Percentiles rank a stretch among this genome's conserved stretches.
Conservation (phyloP, 108 stramenopile species). For the Bacterosira constricta region DNA sequence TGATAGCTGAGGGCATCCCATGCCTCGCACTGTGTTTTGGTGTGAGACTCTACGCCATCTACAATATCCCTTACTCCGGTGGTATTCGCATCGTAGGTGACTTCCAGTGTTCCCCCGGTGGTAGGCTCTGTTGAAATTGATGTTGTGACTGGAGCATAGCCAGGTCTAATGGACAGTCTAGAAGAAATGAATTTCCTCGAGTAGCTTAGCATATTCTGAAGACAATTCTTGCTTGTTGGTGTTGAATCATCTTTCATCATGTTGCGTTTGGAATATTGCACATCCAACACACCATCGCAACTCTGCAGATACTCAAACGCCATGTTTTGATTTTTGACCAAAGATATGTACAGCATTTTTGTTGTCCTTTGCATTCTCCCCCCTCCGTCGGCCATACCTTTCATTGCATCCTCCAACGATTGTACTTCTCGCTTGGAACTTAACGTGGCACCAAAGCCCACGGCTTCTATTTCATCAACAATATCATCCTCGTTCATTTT, state of each 20-base stretch:
- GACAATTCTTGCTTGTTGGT: neutral
- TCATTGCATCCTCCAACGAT: neutral
- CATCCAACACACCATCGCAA: conserved; percentile 25
- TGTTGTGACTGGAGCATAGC: conserved; percentile 16
- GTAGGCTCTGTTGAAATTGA: neutral
- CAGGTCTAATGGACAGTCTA: too few relatives aligned
- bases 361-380: neutral
- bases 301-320: conserved; percentile 20
- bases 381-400: conserved; percentile 2
- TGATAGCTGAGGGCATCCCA: conserved; percentile 48
- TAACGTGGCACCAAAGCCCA: conserved; percentile 47
- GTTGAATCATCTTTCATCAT: neutral
- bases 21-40: conserved; percentile 16
- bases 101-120: conserved; percentile 31
- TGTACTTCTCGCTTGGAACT: conserved; percentile 19
- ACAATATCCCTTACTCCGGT: conserved; percentile 43
- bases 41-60: conserved; percentile 25
- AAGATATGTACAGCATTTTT: conserved; percentile 24
- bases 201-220: neutral
- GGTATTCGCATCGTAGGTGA: conserved; percentile 38
- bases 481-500: conserved; percentile 29
- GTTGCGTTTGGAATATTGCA: conserved; percentile 9
- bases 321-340: conserved; percentile 8
- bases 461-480: conserved; percentile 35
- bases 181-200: neutral